These are phyloP conservation scores for Magnusiomyces paraingens DNA, from an alignment of 1,139 yeast species.

Conservation along the genomic window DNA sequence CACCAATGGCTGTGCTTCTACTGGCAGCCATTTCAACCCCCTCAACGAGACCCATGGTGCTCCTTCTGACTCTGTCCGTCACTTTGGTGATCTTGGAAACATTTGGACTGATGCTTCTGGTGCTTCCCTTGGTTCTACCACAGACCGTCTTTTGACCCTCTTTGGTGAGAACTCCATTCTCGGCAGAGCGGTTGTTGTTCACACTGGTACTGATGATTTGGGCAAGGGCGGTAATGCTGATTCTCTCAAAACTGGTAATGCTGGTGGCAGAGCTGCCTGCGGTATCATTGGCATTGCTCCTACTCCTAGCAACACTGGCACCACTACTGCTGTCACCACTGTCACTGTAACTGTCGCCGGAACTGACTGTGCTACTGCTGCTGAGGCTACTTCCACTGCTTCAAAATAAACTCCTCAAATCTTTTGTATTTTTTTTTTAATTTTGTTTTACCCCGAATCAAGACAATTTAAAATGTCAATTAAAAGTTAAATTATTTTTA, in stretches of 20 bases:
- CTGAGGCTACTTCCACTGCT: neutral
- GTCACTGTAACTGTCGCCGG: no score
- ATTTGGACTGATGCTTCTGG: slow-evolving; percentile 79
- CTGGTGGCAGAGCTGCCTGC: slow-evolving; percentile 98
- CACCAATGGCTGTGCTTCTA: slow-evolving; percentile 97
- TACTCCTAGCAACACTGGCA: slow-evolving; percentile 27
- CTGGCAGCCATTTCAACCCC: slow-evolving; percentile 99
- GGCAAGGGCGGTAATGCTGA: slow-evolving; percentile 95
- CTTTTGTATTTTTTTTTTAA: no score
- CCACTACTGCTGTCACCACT: no score
- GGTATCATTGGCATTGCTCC: slow-evolving; percentile 80
- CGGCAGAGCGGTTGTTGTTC: slow-evolving; percentile 96
- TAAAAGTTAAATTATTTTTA: no score
- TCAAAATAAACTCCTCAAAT: neutral
- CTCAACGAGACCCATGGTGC: slow-evolving; percentile 88
- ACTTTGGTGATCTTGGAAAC: slow-evolving; percentile 97
- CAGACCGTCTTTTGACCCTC: slow-evolving; percentile 70
- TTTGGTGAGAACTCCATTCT: slow-evolving; percentile 78
- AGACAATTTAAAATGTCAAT: no score
- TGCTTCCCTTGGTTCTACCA: slow-evolving; percentile 80
- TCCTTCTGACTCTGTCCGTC: slow-evolving; percentile 84
- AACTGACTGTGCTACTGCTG: neutral
- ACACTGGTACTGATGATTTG: slow-evolving; percentile 90
- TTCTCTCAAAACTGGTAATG: slow-evolving; percentile 95
- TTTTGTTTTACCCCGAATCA: no score